Evolutionary conservation across 805 yeast species (phyloP).

Genomic region (Torulaspora gathmanii): DNA sequence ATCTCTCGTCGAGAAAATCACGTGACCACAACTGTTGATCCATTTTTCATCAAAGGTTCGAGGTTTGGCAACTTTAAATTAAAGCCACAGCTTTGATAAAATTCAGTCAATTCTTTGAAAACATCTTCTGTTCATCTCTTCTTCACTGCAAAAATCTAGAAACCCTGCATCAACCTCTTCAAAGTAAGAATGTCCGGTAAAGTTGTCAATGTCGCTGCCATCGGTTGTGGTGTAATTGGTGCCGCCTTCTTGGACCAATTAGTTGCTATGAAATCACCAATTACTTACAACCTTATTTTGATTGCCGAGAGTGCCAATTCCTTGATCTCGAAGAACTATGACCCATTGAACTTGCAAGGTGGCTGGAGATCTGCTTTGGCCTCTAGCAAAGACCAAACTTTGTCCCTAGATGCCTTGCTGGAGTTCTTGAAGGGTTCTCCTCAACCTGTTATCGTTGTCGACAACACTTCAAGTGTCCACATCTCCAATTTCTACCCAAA

Average conservation of each 20-base stretch:
- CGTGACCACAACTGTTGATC: conserved; percentile 11
- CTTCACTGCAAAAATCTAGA: neutral
- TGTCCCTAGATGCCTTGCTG: conserved; percentile 55
- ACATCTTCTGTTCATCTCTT: neutral
- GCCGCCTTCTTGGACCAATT: conserved; percentile 84
- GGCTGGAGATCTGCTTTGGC: conserved; percentile 50
- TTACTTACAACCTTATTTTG: conserved; percentile 70
- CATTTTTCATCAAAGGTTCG: neutral
- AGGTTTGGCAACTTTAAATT: too few species aligned
- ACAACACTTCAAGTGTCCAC: conserved; percentile 83
- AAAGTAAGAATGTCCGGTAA: conserved; percentile 39
- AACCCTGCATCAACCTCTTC: neutral
- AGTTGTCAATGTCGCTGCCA: conserved; percentile 63
- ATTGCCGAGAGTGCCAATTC: conserved; percentile 74
- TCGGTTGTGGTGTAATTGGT: conserved; percentile 94
- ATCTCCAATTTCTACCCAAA: conserved; percentile 75
- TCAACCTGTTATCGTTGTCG: conserved; percentile 77
- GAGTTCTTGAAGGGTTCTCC: conserved; percentile 61
- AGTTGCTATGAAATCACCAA: conserved; percentile 52
- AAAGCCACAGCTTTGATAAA: neutral
- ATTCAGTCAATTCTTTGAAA: neutral
- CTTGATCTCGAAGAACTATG: conserved; percentile 60
- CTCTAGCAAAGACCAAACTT: conserved; percentile 42
- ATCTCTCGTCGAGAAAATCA: conserved; percentile 26
- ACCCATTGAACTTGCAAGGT: conserved; percentile 53